Base-by-base conservation (phyloP, 2,329 filamentous ascomycete genomes). In the Botrytis fabae region DNA sequence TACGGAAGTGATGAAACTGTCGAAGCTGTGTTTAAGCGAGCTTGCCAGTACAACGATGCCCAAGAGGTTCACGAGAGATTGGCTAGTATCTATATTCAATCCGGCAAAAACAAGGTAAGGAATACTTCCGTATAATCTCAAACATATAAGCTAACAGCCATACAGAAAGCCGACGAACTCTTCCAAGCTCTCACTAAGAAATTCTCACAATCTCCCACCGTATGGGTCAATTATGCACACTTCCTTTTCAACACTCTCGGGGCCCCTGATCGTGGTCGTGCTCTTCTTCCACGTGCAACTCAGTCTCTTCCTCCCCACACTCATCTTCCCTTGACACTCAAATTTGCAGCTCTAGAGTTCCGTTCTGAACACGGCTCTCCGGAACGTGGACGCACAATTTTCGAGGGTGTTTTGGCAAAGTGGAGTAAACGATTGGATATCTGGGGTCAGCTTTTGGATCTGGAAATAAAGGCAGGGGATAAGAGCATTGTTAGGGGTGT, bases 211-310 rank as follows among this genome's bases (percentile, higher is more conserved):
- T 89, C 91, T 9, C 91, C 93, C 16, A 89, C 91, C 70, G 90
- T 98, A 77, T 99, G 95, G 93, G 87, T 92, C 82, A 98, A 98
- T 85, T 98, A 98, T 83, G 95, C 95, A 38, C 92, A 92, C 79
- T 98, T 98, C 87, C 87, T 99, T 72, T 92, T 97, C 84, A 90
- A 92, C 74, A 92, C 89, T 0, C 84, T 89, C 74, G 85, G 88
- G 73, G 87, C 91, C 18, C 89, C 94, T 0, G 91, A 91, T n/a
- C 89, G 91, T 12, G 93, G 91, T 5, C 91, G 94, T 72, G 90
- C 89, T 0, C 88, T 99, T 22, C 89, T 98, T 9, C 87, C 91
- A 4, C 92, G 95, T 60, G 95, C 96, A 25, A 90, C 92, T 16
- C 95, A 98, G 83, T 92, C 93, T 12, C 89, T 99, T 4, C 91